Evolutionary conservation across 1,284 basidiomycete genomes (phyloP).

Genomic region (Leccinum subfulvum): DNA sequence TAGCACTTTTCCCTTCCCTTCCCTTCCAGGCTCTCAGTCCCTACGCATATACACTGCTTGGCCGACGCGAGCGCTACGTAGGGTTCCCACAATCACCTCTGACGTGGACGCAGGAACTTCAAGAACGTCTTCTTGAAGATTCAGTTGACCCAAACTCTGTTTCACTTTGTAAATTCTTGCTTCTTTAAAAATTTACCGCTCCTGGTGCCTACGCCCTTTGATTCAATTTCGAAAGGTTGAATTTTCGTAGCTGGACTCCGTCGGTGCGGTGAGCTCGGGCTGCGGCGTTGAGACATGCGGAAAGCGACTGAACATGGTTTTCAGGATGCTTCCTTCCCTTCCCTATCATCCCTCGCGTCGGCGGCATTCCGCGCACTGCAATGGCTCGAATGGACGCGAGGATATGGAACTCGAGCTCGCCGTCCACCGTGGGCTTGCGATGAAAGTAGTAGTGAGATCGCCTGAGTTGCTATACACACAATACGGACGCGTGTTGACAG

Average conservation of each 20-base stretch:
- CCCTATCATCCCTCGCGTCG: too few species aligned
- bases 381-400: neutral
- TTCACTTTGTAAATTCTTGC: neutral
- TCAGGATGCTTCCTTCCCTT: neutral
- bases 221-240: too few species aligned
- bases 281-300: too few species aligned
- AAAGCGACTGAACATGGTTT: neutral
- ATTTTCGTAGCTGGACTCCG: too few species aligned
- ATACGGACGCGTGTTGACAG: neutral
- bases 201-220: neutral
- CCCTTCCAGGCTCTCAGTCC: neutral
- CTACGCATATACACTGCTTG: neutral
- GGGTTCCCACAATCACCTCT: neutral
- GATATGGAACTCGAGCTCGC: neutral
- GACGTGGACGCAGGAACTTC: neutral
- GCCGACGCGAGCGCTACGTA: neutral
- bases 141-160: neutral
- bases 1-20: neutral
- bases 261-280: too few species aligned
- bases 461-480: neutral
- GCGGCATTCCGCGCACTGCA: neutral
- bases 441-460: neutral
- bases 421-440: neutral
- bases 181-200: neutral
- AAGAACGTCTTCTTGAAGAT: neutral